Conservation (phyloP, 805 yeast genomes). For the Saccharomyces paradoxus region DNA sequence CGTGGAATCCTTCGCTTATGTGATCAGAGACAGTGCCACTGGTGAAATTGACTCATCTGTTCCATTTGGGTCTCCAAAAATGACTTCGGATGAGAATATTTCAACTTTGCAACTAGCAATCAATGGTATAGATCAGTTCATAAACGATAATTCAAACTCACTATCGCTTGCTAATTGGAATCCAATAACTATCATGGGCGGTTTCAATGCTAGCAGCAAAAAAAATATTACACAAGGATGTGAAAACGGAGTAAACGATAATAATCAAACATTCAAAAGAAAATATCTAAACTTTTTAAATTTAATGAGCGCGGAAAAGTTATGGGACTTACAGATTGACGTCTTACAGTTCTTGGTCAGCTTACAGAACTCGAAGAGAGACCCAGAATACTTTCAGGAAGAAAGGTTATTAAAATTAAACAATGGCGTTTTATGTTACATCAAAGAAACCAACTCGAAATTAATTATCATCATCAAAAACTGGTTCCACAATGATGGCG, state of each 20-base stretch:
- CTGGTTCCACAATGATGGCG: slow-evolving; percentile 21
- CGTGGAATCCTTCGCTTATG: slow-evolving; percentile 19
- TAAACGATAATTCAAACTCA: slow-evolving; percentile 1
- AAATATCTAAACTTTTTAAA: slow-evolving; percentile 17
- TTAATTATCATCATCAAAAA: slow-evolving; percentile 20
- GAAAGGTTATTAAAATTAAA: slow-evolving; percentile 25
- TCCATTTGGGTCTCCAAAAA: slow-evolving; percentile 14
- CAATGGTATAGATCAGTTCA: slow-evolving; percentile 19
- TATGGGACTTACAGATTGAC: slow-evolving; percentile 22
- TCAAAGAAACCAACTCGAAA: slow-evolving; percentile 13
- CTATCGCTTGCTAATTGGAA: background rate
- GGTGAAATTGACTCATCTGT: slow-evolving; percentile 17
- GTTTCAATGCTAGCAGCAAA: slow-evolving; percentile 1
- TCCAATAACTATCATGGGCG: slow-evolving; percentile 21
- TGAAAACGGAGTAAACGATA: background rate
- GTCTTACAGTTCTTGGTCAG: slow-evolving; percentile 12
- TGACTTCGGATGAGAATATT: background rate
- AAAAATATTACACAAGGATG: background rate
- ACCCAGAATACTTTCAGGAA: slow-evolving; percentile 11
- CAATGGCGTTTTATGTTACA: slow-evolving; percentile 28
- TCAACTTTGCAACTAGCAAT: slow-evolving; percentile 21
- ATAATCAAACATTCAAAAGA: background rate
- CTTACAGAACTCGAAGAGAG: slow-evolving; percentile 13
- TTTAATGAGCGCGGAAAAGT: slow-evolving; percentile 14
- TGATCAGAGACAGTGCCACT: slow-evolving; percentile 10